These are phyloP conservation scores for Wolfiporia cocos DNA, from an alignment of 1,284 basidiomycete species.

Conservation along the genomic window DNA sequence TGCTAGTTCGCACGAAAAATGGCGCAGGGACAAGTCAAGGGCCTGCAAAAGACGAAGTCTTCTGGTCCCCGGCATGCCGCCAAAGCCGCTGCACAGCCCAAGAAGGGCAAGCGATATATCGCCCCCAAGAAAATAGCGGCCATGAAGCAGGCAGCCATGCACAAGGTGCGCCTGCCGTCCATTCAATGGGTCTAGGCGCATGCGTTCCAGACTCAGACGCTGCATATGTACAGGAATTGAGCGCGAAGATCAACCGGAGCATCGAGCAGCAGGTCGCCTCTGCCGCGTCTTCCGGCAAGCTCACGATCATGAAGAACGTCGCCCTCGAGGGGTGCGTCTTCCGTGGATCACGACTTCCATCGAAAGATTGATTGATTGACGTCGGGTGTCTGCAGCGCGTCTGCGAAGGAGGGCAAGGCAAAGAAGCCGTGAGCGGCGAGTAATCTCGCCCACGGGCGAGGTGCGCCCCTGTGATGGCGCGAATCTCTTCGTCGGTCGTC, in stretches of 20 bases:
- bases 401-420: slow-evolving; percentile 14
- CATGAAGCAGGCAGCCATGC: slow-evolving; percentile 64
- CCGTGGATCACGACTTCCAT: neutral
- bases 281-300: slow-evolving; percentile 79
- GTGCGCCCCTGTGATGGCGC: too few relatives aligned
- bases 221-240: slow-evolving; percentile 51
- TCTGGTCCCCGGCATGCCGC: slow-evolving; percentile 49
- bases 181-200: too few relatives aligned
- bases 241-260: slow-evolving; percentile 83
- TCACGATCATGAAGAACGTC: slow-evolving; percentile 82
- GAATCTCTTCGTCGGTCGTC: too few relatives aligned
- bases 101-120: slow-evolving; percentile 67
- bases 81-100: slow-evolving; percentile 58
- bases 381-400: slow-evolving; percentile 5
- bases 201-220: too few relatives aligned
- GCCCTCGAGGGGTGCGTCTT: slow-evolving; percentile 41
- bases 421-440: slow-evolving; percentile 16
- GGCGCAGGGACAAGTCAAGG: slow-evolving; percentile 66
- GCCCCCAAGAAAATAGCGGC: slow-evolving; percentile 68
- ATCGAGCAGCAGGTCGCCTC: slow-evolving; percentile 87
- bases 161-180: slow-evolving; percentile 41
- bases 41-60: slow-evolving; percentile 44
- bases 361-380: neutral
- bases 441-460: neutral
- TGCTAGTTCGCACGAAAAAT: slow-evolving; percentile 12